Conservation (phyloP, 1,139 yeast species). For the Pichia sp. region DNA sequence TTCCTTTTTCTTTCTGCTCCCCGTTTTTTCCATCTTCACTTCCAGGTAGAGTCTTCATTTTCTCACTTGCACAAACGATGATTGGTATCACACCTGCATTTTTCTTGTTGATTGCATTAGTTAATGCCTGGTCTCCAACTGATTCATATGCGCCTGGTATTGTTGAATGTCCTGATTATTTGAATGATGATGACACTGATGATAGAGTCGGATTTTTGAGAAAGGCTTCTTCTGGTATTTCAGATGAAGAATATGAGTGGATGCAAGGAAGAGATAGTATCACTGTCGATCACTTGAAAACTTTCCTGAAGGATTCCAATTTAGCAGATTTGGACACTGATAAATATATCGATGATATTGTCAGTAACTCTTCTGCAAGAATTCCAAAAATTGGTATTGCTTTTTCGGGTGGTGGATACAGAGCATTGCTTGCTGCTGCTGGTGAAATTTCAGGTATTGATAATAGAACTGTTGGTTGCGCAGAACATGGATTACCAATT, state of each 20-base stretch:
- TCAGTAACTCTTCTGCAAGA: conserved; percentile 17
- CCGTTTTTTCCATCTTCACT: no score
- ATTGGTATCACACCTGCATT: background rate
- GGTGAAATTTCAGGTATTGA: conserved; percentile 80
- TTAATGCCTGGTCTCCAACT: conserved; percentile 48
- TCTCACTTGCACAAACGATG: no score
- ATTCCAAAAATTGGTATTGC: conserved; percentile 52
- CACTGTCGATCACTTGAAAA: conserved; percentile 44
- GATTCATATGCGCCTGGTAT: conserved; percentile 59
- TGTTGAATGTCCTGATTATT: conserved; percentile 44
- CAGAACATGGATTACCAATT: conserved; percentile 67
- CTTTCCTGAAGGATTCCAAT: conserved; percentile 50
- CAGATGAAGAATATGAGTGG: conserved; percentile 34
- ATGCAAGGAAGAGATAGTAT: conserved; percentile 39
- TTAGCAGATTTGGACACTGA: conserved; percentile 37
- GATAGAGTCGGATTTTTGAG: conserved; percentile 24
- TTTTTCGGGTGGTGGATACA: conserved; percentile 86
- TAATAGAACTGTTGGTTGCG: conserved; percentile 53
- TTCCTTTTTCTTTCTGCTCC: no score
- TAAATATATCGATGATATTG: conserved; percentile 32
- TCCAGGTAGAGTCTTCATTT: background rate
- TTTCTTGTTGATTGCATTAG: conserved; percentile 2
- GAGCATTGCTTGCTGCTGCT: conserved; percentile 89
- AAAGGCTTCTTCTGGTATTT: conserved; percentile 27
- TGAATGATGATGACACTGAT: conserved; percentile 16